Percentiles rank a stretch among this genome's conserved stretches.
Conservation (phyloP, 2,329 filamentous ascomycete species). For the Penicillium sp. region DNA sequence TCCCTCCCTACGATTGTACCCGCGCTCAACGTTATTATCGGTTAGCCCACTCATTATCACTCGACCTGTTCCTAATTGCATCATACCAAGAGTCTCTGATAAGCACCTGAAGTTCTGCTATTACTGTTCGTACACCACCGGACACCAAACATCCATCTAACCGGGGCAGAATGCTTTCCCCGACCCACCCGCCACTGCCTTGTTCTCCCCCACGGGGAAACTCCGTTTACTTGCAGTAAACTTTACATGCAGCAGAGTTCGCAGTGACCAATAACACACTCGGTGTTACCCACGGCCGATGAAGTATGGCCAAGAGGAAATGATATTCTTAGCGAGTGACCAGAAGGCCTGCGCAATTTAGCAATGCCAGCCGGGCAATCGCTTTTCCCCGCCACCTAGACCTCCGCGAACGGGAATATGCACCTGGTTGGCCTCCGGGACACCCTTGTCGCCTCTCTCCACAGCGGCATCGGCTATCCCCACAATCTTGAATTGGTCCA, state of each 20-base stretch:
- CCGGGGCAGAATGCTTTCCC: slow-evolving; percentile 17
- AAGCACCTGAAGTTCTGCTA: background rate
- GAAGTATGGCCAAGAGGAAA: background rate
- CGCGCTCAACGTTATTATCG: background rate
- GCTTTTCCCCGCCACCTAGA: slow-evolving; percentile 26
- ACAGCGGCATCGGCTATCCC: slow-evolving; percentile 9
- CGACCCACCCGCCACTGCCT: background rate
- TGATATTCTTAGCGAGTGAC: background rate
- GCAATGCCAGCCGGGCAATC: slow-evolving; percentile 18
- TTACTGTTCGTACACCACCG: background rate
- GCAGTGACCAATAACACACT: background rate
- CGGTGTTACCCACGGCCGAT: background rate
- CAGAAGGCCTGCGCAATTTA: background rate
- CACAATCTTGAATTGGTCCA: slow-evolving; percentile 4
- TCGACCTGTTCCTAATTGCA: background rate
- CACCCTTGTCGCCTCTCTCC: slow-evolving; percentile 10
- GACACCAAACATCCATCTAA: background rate
- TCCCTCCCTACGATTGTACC: background rate
- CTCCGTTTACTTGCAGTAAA: background rate
- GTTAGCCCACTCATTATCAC: background rate
- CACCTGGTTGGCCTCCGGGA: slow-evolving; percentile 1
- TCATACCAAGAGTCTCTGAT: background rate
- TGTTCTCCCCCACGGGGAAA: slow-evolving; percentile 6
- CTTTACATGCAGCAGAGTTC: background rate
- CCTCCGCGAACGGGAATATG: slow-evolving; percentile 1